Evolutionary conservation across 1,284 basidiomycete species (phyloP), one percentile per base, ranked within the genome.

Genomic region (Calocybe gambosa): DNA sequence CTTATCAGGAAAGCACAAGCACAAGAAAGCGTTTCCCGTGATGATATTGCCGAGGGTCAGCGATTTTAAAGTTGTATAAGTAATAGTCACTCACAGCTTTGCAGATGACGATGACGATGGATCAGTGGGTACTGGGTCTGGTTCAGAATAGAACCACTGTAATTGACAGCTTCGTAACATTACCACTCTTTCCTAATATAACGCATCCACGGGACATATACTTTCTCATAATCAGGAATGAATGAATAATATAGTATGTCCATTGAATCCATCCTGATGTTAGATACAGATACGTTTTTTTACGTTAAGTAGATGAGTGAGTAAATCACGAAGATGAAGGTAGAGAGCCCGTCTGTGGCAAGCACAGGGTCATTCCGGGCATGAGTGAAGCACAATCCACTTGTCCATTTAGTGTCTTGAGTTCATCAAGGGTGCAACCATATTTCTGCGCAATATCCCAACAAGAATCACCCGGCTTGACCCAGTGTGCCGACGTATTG

Each of bases 401-500:
- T 40, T 68, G 69, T 5, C 68, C 67, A 55, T 88, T 88, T 18
- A 74, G 62, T 37, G 69, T 66, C 41, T 65, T 68, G 25, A 88
- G 64, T 45, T 70, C 69, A 18, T 82, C 80, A 46, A 85, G 50
- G 8, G 70, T 67, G 52, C 73, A 77, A 8, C 75, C 75, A 50
- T 77, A 65, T 9, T 65, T 58, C 45, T 70, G 67, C 15, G 78
- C 68, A 28, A 88, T 73, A 9, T 75, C 75, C 84, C 84, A 88
- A 60, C 85, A 88, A 2, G 75, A 77, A 54, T 88, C 82, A 9
- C 82, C 84, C 2, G 73, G 68, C 52, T 77, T 67, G 10, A 85
- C 65, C 49, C 66, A 61, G 50, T 83, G 78, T 0, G 71, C 58
- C 7, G 65, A 65, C 2, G 71, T 74, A 29, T 44, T 40, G 5